Evolutionary conservation across 2,329 filamentous ascomycete genomes (phyloP).

Genomic region (Xylariaceae sp.): DNA sequence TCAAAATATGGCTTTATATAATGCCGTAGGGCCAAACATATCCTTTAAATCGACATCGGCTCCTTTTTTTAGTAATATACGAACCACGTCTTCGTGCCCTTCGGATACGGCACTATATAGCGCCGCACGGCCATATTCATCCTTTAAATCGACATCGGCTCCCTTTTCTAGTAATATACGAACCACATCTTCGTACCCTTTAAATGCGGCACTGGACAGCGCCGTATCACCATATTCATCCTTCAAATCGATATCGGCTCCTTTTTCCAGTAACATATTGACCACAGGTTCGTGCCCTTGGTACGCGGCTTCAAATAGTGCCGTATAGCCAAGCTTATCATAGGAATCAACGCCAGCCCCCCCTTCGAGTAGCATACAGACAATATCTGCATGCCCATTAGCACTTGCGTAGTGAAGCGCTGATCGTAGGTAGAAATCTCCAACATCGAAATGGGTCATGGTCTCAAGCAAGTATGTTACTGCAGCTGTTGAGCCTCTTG

Average conservation of each 20-base stretch:
- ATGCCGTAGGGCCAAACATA: background rate
- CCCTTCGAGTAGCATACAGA: background rate
- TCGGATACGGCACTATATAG: background rate
- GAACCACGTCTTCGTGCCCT: background rate
- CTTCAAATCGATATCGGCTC: background rate
- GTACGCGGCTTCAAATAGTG: background rate
- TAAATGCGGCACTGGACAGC: background rate
- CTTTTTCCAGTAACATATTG: background rate
- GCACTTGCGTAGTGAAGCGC: conserved; percentile 9
- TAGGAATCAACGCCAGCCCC: background rate
- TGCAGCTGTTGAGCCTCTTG: background rate
- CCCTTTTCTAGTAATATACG: background rate
- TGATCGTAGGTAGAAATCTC: background rate
- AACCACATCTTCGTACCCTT: background rate
- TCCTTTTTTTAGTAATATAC: background rate
- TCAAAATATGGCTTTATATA: background rate
- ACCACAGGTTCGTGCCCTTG: background rate
- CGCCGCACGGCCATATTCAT: background rate
- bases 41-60: background rate
- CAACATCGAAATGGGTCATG: background rate
- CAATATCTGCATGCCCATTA: background rate
- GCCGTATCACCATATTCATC: background rate
- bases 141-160: background rate
- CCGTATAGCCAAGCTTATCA: background rate
- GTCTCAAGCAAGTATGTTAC: background rate